Evolutionary conservation across 2,329 filamentous ascomycete genomes (phyloP), one percentile per base, ranked within the genome.

Genomic region (Ophiostoma quercus): DNA sequence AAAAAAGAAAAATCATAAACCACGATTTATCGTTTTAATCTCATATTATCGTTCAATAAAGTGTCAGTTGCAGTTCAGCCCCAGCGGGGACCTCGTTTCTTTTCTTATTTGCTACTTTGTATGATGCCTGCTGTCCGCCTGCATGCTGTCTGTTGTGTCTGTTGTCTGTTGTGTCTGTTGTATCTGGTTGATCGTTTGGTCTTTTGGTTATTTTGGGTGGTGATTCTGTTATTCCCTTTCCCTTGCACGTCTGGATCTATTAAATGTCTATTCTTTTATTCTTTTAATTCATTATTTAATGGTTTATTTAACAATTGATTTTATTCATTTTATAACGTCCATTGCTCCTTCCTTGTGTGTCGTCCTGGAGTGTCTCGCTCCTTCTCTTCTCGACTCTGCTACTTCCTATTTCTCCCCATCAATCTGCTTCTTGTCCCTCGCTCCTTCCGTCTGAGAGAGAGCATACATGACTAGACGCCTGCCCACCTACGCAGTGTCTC

Each of bases 391-490:
- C 57, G 51, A 7, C 51, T 57, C 51, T 57, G 57, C 57, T 32
- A 25, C 32, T 62, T 57, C 32, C 29, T 37, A 22, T 32, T 25
- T n/a, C 41, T 37, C 32, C 51, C 66, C 22, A 37, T 51, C 37
- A 60, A 19, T 57, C 25, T 39, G 60, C 51, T 32, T 67, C 29
- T 67, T 43, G 47, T 37, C n/a, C 19, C 22, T 54, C 68, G 54
- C 25, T 51, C 66, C 34, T 65, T 54, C 57, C 69, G 51, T 66
- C 43, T 66, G 34, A 60, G 68, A 69, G 43, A 47, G 43, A 47
- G 19, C 5, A 57, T 71, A 71, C 70, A 70, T 72, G 71, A 70
- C 70, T 67, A 69, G 69, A 66, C 69, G 67, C 60, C n/a, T 69
- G 70, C 62, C 71, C 67, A 62, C 71, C 60, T 47, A 51, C 69